Base-by-base conservation (phyloP, 2,329 filamentous ascomycete genomes). In the Stachybotrys echinatus region DNA sequence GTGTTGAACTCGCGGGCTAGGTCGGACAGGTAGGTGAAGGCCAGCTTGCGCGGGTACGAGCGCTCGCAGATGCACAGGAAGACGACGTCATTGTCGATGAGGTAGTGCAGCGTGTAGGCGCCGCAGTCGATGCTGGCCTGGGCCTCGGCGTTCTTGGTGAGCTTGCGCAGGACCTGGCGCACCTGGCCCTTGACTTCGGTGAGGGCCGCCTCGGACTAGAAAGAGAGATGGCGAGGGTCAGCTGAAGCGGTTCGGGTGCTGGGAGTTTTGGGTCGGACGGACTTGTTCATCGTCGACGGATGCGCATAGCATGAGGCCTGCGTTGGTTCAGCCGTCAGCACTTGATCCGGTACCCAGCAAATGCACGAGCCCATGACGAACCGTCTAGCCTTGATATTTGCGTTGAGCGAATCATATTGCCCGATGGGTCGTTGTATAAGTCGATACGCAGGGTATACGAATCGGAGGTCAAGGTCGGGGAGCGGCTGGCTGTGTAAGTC, bases 21-120 rank as follows among this genome's bases (percentile, higher is more conserved):
- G 75, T 99, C 94, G 61, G 89, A 84, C 53, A 99, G 90, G 80
- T 97, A 99, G 54, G 92, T 96, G 72, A 99, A 96, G 64, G 95
- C 92, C 45, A 99, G 88, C 73, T 99, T 97, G 71, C 94, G 92
- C 51, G 94, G 92, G 77, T 97, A 99, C 50, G 89, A 89, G 51
- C 84, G 81, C 70, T 96, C 92, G 76, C 89, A 92, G 71, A 99
- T 92, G 77, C 88, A 91, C 61, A 97, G 79, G 77, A 95, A 97
- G 73, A 91, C 86, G 59, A 99, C 80, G 61, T 89, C 85, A 63
- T 84, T 79, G 62, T 87, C 77, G 72, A 99, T 88, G 55, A 92
- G 76, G 77, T 96, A 96, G 80, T 99, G 92, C 67, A 97, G 78
- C 54, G 84, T 91, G 75, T 89, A 92, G 74, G 67, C 62, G 56